These are phyloP conservation scores for Coprinellus aureogranulatus DNA, from an alignment of 768 basidiomycete species.

Conservation along the genomic window DNA sequence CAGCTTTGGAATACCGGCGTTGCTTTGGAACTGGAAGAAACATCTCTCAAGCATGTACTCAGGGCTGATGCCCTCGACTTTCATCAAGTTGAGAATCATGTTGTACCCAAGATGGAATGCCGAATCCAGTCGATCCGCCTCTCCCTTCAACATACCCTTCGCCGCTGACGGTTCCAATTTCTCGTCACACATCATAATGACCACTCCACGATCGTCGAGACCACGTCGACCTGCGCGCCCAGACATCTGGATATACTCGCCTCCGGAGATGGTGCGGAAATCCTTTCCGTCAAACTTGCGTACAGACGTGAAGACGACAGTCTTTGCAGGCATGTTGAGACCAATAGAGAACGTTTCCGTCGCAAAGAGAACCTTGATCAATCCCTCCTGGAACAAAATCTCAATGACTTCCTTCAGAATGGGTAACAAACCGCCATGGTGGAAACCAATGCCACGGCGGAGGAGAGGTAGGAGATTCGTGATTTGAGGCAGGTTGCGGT, in stretches of 20 bases:
- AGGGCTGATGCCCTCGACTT: slow-evolving; percentile 97
- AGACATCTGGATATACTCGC: slow-evolving; percentile 99
- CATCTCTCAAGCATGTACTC: slow-evolving; percentile 97
- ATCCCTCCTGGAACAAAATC: slow-evolving; percentile 95
- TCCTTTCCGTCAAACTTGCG: slow-evolving; percentile 96
- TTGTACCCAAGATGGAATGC: slow-evolving; percentile 99
- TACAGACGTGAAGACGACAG: slow-evolving; percentile 93
- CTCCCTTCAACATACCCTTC: slow-evolving; percentile 96
- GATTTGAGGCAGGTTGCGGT: slow-evolving; percentile 91
- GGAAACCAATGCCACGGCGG: slow-evolving; percentile 94
- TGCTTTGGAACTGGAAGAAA: slow-evolving; percentile 99
- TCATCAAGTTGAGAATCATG: slow-evolving; percentile 97
- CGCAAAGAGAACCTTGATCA: slow-evolving; percentile 97
- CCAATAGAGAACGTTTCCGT: slow-evolving; percentile 99
- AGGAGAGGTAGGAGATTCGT: slow-evolving; percentile 88
- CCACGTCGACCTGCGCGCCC: slow-evolving; percentile 97
- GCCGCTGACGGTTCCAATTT: slow-evolving; percentile 91
- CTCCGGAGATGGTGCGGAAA: slow-evolving; percentile 87
- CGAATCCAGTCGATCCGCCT: slow-evolving; percentile 94
- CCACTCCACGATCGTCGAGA: slow-evolving; percentile 96
- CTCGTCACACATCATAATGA: slow-evolving; percentile 99
- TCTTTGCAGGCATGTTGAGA: slow-evolving; percentile 99
- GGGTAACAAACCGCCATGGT: slow-evolving; percentile 95
- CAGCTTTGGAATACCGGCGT: slow-evolving; percentile 78
- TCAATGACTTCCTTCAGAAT: slow-evolving; percentile 99